Evolutionary conservation across 805 yeast species (phyloP), one percentile per base, ranked within the genome.

Genomic region (Candida succiphila): DNA sequence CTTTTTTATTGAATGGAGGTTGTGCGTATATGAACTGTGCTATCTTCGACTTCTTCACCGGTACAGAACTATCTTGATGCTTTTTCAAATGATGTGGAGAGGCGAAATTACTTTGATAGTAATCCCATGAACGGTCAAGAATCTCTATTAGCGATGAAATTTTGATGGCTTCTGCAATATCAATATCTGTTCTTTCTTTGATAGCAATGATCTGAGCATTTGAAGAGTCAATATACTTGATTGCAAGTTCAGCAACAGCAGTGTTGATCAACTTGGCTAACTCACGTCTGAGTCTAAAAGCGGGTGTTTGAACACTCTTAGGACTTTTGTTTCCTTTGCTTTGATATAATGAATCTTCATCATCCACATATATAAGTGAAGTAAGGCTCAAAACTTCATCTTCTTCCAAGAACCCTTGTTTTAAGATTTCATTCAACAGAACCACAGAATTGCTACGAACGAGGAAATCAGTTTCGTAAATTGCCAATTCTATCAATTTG

Each of bases 401-500:
- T 17, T 73, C 75, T 27, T 74, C 81, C 25, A 87, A 54, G 43
- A 75, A 78, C 0, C 88, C 89, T 16, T 72, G 54, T 26, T 66
- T 64, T 10, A 69, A 59, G 10, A 84, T 59, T 40, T 75, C 81
- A 15, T 61, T 58, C 16, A 84, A 57, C 2, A 84, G 58, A 16
- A 58, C 49, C 3, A 77, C 61, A 5, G 82, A 63, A 33, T 65
- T 52, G 5, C 63, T 46, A 44, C 77, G 69, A 2, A 80, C 83
- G 26, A 63, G 63, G 12, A 57, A 40, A 42, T 78, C 87, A 4
- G 66, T 54, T 44, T 78, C 86, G 35, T 59, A 57, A 17, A 63
- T 45, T 1, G 75, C 73, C 46, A 85, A 81, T 33, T 77, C 79
- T 17, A 83, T 58, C 22, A 86, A 53, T 45, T 85, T 76, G 5